Conservation (phyloP, 305 asterid genomes). For the Fraxinus angustifolia region DNA sequence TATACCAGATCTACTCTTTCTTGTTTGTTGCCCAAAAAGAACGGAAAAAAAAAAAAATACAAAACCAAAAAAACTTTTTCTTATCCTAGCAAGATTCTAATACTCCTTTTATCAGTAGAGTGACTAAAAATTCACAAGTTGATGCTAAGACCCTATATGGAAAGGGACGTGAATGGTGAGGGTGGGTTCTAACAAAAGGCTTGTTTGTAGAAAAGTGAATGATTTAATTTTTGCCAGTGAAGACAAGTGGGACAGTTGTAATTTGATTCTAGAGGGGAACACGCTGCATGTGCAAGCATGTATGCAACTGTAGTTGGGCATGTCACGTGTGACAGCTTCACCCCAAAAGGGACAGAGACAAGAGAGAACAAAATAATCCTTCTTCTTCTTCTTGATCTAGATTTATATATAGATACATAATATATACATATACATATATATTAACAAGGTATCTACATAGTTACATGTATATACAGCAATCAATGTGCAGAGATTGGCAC, state of each 20-base stretch:
- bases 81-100: neutral
- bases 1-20: neutral
- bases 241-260: conserved; percentile 64
- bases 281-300: neutral
- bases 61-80: neutral
- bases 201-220: conserved; percentile 2
- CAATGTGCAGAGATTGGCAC: neutral
- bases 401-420: neutral
- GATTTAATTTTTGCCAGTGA: conserved; percentile 20
- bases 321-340: conserved; percentile 45
- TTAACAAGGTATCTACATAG: neutral
- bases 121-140: conserved; percentile 15
- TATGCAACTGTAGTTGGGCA: conserved; percentile 32
- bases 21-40: neutral
- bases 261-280: conserved; percentile 17
- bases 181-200: neutral
- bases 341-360: conserved; percentile 19
- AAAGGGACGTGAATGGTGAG: conserved; percentile 40
- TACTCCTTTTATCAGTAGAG: neutral
- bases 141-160: conserved; percentile 26
- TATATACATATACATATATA: too few relatives aligned
- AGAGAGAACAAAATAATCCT: conserved; percentile 15
- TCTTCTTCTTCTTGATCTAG: conserved; percentile 12
- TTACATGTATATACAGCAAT: neutral
- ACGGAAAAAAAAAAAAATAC: neutral